Percentiles rank a stretch among this genome's conserved stretches.
These are phyloP conservation scores for Rhodomyrtus psidioides DNA, from an alignment of 441 rosid species.

Conservation along the genomic window DNA sequence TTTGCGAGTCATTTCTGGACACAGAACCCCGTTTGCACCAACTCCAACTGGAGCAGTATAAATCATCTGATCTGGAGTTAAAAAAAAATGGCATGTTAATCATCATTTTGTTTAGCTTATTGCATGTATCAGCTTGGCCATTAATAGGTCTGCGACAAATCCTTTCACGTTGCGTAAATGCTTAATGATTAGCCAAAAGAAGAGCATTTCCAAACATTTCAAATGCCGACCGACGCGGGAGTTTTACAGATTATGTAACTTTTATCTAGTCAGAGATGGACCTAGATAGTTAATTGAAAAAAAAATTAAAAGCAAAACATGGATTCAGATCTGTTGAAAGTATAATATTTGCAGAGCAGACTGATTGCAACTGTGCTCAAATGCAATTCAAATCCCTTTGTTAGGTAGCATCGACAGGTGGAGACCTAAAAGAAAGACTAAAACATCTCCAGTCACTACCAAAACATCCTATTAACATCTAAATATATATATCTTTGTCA, in stretches of 20 bases:
- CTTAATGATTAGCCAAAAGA: not conserved
- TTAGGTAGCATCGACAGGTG: not conserved
- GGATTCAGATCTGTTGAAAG: not conserved
- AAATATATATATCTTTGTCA: not conserved
- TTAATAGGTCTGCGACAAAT: too few relatives aligned
- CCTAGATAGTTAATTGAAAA: not conserved
- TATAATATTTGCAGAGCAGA: not conserved
- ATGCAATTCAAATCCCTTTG: not conserved
- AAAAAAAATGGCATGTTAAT: too few relatives aligned
- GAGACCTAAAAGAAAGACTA: not conserved
- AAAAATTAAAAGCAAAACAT: not conserved
- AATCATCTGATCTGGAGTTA: too few relatives aligned
- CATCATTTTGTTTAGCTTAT: too few relatives aligned
- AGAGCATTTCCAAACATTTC: not conserved
- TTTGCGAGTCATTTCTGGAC: too few relatives aligned
- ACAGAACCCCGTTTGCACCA: too few relatives aligned
- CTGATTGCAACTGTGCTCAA: not conserved
- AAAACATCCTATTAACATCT: not conserved
- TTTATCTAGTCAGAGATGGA: not conserved
- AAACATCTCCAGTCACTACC: not conserved
- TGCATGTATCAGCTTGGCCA: too few relatives aligned
- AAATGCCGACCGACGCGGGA: not conserved
- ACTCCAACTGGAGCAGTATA: too few relatives aligned
- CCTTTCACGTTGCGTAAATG: not conserved
- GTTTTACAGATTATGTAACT: not conserved